phyloP scores from a whole-genome alignment of 2,329 filamentous ascomycete species.

The Sphaceloma murrayae region DNA sequence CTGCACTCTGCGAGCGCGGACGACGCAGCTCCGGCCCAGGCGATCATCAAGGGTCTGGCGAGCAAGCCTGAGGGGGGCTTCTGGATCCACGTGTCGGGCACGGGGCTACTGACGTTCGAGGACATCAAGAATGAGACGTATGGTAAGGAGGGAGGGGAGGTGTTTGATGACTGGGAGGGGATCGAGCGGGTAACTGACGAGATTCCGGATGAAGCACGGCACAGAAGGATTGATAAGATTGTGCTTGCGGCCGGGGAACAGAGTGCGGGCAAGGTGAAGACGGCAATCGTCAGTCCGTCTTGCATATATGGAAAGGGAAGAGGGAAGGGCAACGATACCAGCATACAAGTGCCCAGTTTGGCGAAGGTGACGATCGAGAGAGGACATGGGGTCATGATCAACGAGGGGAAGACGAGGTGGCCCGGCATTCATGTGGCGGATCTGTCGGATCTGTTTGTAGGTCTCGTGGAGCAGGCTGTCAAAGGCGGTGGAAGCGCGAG shows the following conservation, averaged over 20 bases:
- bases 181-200: conserved; percentile 47
- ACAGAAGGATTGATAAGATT: conserved; percentile 61
- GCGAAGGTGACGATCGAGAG: conserved; percentile 42
- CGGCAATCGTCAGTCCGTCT: conserved; percentile 57
- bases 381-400: conserved; percentile 47
- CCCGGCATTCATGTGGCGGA: conserved; percentile 53
- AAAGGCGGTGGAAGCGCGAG: conserved; percentile 33
- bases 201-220: conserved; percentile 49
- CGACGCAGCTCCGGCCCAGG: conserved; percentile 38
- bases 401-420: conserved; percentile 47
- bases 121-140: conserved; percentile 39
- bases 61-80: conserved; percentile 34
- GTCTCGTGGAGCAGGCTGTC: conserved; percentile 46
- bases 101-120: conserved; percentile 46
- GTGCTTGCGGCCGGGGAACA: conserved; percentile 44
- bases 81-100: conserved; percentile 47
- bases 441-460: conserved; percentile 45
- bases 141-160: conserved; percentile 41
- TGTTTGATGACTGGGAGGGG: conserved; percentile 52
- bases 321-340: conserved; percentile 45
- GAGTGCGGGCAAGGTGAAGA: conserved; percentile 44
- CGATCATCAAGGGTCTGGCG: conserved; percentile 44
- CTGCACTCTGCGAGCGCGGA: conserved; percentile 42
- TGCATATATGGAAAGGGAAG: conserved; percentile 50
- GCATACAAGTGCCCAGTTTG: conserved; percentile 52